These are phyloP conservation scores for Begonia fuchsioides DNA, from an alignment of 306 rosid species.

Conservation along the genomic window DNA sequence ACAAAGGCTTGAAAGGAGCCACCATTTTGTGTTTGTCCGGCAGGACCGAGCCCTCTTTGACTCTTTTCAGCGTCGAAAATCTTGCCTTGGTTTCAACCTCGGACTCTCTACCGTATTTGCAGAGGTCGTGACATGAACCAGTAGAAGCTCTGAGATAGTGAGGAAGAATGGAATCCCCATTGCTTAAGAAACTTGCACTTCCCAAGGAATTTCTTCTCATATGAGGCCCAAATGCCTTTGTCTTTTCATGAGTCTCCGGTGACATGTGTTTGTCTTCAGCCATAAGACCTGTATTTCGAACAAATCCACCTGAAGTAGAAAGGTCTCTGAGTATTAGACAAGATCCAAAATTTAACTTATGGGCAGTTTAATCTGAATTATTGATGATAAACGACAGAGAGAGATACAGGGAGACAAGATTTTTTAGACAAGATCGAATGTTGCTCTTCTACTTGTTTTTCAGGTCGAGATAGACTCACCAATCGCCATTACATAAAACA, in stretches of 20 bases:
- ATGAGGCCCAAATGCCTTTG: slow-evolving; percentile 14
- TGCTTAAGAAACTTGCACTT: slow-evolving; percentile 20
- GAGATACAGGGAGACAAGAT: no score
- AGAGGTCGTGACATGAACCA: slow-evolving; percentile 85
- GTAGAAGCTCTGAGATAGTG: slow-evolving; percentile 67
- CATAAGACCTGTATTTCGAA: slow-evolving; percentile 20
- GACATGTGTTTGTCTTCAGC: slow-evolving; percentile 32
- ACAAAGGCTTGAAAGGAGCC: slow-evolving; percentile 11
- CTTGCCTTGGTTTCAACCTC: slow-evolving; percentile 25
- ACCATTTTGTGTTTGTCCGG: slow-evolving; percentile 16
- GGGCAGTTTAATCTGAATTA: no score
- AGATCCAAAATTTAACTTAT: background rate
- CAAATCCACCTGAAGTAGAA: slow-evolving; percentile 32
- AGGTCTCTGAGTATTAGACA: slow-evolving; percentile 1
- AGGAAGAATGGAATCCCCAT: slow-evolving; percentile 26
- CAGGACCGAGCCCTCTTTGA: slow-evolving; percentile 13
- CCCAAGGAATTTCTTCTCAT: slow-evolving; percentile 39
- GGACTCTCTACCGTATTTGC: slow-evolving; percentile 56
- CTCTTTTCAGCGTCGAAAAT: slow-evolving; percentile 21
- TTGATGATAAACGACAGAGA: no score
- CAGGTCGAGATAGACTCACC: no score
- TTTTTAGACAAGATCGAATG: no score
- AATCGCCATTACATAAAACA: no score
- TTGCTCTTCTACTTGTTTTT: no score
- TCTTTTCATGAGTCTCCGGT: slow-evolving; percentile 14